Percentiles rank a stretch among this genome's conserved stretches.
Conservation (phyloP, 805 yeast species). For the Danielozyma ontarioensis region DNA sequence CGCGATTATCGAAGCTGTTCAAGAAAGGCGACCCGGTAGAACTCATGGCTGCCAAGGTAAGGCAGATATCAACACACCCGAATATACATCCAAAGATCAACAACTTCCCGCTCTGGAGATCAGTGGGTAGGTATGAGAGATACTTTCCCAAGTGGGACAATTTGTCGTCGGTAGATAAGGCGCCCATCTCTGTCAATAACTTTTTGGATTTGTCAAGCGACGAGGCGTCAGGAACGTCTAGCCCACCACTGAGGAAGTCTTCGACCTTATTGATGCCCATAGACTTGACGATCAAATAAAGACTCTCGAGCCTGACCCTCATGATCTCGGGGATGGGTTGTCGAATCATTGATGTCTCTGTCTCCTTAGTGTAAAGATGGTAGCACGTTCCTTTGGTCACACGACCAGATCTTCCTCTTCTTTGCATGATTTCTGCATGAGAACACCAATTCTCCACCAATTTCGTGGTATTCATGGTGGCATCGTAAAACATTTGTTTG, state of each 20-base stretch:
- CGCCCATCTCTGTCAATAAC: slow-evolving; percentile 66
- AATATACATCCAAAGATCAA: slow-evolving; percentile 76
- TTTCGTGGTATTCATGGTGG: slow-evolving; percentile 61
- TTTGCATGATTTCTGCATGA: slow-evolving; percentile 80
- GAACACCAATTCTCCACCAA: slow-evolving; percentile 84
- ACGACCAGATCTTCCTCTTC: slow-evolving; percentile 99
- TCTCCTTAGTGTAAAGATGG: slow-evolving; percentile 65
- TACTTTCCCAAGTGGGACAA: slow-evolving; percentile 78
- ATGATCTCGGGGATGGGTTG: slow-evolving; percentile 88
- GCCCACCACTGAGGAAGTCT: slow-evolving; percentile 63
- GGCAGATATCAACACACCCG: slow-evolving; percentile 71
- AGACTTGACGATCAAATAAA: slow-evolving; percentile 78
- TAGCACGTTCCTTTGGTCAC: slow-evolving; percentile 78
- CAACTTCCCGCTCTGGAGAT: slow-evolving; percentile 78
- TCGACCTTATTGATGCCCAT: slow-evolving; percentile 79
- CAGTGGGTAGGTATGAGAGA: slow-evolving; percentile 79
- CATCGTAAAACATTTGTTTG: slow-evolving; percentile 69
- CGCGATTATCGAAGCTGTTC: slow-evolving; percentile 58
- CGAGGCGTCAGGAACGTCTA: slow-evolving; percentile 69
- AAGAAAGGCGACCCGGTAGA: slow-evolving; percentile 73
- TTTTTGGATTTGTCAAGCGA: slow-evolving; percentile 49
- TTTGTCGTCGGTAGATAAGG: slow-evolving; percentile 40
- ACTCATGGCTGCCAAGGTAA: slow-evolving; percentile 76
- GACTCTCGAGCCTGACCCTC: slow-evolving; percentile 75
- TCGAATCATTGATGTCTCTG: slow-evolving; percentile 51